These are phyloP conservation scores for Ogataea haglerorum DNA, from an alignment of 805 yeast species.

Conservation along the genomic window DNA sequence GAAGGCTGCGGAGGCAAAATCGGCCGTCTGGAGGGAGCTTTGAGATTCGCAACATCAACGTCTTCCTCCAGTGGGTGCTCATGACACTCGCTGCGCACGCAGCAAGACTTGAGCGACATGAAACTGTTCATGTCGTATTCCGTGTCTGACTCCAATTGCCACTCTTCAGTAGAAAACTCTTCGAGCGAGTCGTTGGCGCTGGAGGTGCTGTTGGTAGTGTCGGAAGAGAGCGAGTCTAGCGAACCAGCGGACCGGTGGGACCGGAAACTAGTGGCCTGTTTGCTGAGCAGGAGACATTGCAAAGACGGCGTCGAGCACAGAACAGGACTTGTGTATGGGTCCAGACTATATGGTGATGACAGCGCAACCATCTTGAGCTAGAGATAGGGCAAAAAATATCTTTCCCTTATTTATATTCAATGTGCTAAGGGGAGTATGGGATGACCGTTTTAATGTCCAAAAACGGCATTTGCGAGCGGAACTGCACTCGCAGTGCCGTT, in stretches of 20 bases:
- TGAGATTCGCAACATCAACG: too few species aligned
- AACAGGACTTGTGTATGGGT: not conserved
- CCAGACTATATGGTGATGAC: not conserved
- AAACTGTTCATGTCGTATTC: conserved; percentile 10
- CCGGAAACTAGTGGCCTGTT: conserved; percentile 13
- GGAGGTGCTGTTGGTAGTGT: conserved; percentile 9
- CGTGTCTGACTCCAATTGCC: conserved; percentile 6
- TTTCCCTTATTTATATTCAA: not conserved
- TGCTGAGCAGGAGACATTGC: conserved; percentile 12
- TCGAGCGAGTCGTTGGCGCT: conserved; percentile 8
- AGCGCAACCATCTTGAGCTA: not conserved
- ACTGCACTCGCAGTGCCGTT: conserved; percentile 1
- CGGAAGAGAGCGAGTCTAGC: not conserved
- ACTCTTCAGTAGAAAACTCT: conserved; percentile 7
- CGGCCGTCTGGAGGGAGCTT: not conserved
- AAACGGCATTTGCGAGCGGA: not conserved
- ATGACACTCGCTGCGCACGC: conserved; percentile 4
- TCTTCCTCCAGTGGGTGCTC: conserved; percentile 13
- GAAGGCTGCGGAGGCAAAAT: conserved; percentile 3
- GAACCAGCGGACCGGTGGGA: not conserved
- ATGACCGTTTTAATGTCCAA: not conserved
- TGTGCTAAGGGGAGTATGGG: not conserved
- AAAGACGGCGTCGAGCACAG: conserved; percentile 17
- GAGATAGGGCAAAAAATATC: not conserved
- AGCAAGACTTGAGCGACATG: conserved; percentile 5